Evolutionary conservation across 23 red algal genomes (phyloP).

Genomic region (Pyropia yezoensis): DNA sequence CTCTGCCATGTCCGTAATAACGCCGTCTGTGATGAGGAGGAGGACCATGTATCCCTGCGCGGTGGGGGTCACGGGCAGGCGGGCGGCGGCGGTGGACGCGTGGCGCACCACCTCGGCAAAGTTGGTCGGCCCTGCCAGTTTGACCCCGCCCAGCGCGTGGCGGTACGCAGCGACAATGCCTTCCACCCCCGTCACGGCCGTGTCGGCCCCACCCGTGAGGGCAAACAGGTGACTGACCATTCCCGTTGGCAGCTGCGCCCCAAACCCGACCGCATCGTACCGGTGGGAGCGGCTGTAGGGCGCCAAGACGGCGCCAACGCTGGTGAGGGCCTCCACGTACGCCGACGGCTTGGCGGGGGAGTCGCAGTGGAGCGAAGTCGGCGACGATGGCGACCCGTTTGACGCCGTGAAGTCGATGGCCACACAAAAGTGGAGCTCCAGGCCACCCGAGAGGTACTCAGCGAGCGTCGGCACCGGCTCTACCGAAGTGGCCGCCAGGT

Average conservation of each 20-base stretch:
- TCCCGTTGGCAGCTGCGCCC: slow-evolving; percentile 42
- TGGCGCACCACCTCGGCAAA: slow-evolving; percentile 25
- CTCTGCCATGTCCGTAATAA: slow-evolving; percentile 30
- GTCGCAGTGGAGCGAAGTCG: slow-evolving; percentile 26
- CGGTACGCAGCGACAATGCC: slow-evolving; percentile 57
- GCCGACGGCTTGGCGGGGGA: background rate
- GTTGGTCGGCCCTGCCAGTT: slow-evolving; percentile 33
- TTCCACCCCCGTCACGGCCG: slow-evolving; percentile 40
- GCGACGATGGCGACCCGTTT: slow-evolving; percentile 41
- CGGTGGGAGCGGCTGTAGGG: slow-evolving; percentile 27
- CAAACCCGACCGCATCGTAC: slow-evolving; percentile 59
- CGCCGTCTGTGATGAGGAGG: slow-evolving; percentile 60
- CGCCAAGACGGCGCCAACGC: slow-evolving; percentile 31
- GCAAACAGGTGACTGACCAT: slow-evolving; percentile 37
- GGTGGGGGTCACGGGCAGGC: slow-evolving; percentile 8
- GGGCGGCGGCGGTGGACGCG: slow-evolving; percentile 5
- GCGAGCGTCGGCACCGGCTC: slow-evolving; percentile 30
- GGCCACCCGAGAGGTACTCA: slow-evolving; percentile 48
- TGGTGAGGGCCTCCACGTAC: slow-evolving; percentile 60
- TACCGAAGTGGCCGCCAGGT: no score
- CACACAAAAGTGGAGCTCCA: slow-evolving; percentile 38
- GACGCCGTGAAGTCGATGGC: slow-evolving; percentile 66
- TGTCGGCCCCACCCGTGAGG: slow-evolving; percentile 24
- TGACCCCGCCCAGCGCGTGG: slow-evolving; percentile 25
- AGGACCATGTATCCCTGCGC: slow-evolving; percentile 19